Percentiles rank a stretch among this genome's conserved stretches.
Evolutionary conservation across 768 basidiomycete species (phyloP).

Genomic region (Fibroporia radiculosa): DNA sequence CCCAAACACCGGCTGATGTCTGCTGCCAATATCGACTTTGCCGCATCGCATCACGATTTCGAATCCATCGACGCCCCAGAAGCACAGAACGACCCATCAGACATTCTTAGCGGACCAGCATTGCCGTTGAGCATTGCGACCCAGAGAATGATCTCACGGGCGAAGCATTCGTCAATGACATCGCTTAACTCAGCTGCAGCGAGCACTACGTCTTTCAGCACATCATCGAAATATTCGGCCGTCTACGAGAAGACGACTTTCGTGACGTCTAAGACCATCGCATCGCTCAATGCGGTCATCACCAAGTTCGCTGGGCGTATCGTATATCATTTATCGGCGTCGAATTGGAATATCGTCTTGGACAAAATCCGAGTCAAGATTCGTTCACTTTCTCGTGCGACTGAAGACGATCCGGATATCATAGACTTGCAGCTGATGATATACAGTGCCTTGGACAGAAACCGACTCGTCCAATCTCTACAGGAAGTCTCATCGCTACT

Average conservation of each 20-base stretch:
- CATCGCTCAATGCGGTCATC: slow-evolving; percentile 51
- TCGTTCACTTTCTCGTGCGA: slow-evolving; percentile 45
- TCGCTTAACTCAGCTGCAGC: slow-evolving; percentile 12
- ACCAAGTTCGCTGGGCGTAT: slow-evolving; percentile 70
- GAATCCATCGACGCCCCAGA: slow-evolving; percentile 43
- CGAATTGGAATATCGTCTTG: slow-evolving; percentile 80
- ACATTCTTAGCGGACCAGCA: slow-evolving; percentile 5
- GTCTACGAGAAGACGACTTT: slow-evolving; percentile 23
- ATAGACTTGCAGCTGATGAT: slow-evolving; percentile 74
- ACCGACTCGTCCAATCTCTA: slow-evolving; percentile 60
- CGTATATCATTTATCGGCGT: slow-evolving; percentile 79
- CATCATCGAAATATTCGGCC: slow-evolving; percentile 11
- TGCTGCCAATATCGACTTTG: slow-evolving; percentile 51
- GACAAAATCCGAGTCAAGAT: slow-evolving; percentile 64
- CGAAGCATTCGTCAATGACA: slow-evolving; percentile 11
- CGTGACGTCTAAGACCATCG: slow-evolving; percentile 18
- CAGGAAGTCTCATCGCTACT: slow-evolving; percentile 78
- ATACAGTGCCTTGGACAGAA: slow-evolving; percentile 65
- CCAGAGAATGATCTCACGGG: slow-evolving; percentile 9
- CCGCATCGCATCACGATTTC: slow-evolving; percentile 64
- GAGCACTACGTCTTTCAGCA: slow-evolving; percentile 1
- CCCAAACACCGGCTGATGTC: slow-evolving; percentile 50
- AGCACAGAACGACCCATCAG: slow-evolving; percentile 9
- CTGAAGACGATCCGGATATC: slow-evolving; percentile 54
- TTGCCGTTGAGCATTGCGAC: slow-evolving; percentile 13